A percentile compares a stretch with the other conserved stretches of the same genome.
phyloP scores from a whole-genome alignment of 495 filamentous ascomycete species.

The Pseudevernia furfuracea region DNA sequence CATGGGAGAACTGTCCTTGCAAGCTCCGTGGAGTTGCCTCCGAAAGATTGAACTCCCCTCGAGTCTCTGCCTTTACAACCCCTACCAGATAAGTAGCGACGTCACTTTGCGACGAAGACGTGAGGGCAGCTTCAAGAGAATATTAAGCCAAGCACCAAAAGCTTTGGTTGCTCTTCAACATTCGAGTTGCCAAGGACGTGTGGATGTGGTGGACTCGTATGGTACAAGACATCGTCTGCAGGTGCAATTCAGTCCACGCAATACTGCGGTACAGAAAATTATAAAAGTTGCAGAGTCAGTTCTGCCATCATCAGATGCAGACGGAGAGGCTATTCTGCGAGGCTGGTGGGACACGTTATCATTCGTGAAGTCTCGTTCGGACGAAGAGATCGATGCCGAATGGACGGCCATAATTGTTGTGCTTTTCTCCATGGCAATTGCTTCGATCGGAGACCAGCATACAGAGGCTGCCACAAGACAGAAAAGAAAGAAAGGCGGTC shows the following conservation, averaged over 20 bases:
- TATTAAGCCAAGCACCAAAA: conserved; percentile 44
- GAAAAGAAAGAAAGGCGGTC: conserved; percentile 43
- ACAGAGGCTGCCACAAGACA: conserved; percentile 31
- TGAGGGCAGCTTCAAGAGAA: conserved; percentile 47
- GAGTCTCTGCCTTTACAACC: conserved; percentile 42
- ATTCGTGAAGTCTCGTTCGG: conserved; percentile 51
- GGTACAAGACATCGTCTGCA: conserved; percentile 56
- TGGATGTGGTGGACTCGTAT: conserved; percentile 57
- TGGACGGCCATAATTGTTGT: conserved; percentile 73
- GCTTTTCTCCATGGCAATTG: conserved; percentile 55
- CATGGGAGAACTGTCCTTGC: conserved; percentile 57
- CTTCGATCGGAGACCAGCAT: conserved; percentile 38
- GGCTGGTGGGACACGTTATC: conserved; percentile 72
- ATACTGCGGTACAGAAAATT: conserved; percentile 49
- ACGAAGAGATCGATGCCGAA: conserved; percentile 52
- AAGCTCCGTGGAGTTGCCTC: conserved; percentile 65
- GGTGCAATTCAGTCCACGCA: conserved; percentile 58
- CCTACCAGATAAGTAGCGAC: conserved; percentile 34
- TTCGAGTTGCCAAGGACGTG: conserved; percentile 43
- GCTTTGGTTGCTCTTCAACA: conserved; percentile 39
- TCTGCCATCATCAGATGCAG: conserved; percentile 47
- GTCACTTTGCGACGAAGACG: conserved; percentile 32
- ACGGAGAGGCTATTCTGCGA: conserved; percentile 56
- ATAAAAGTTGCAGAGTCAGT: conserved; percentile 56
- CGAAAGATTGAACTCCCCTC: conserved; percentile 49